Evolutionary conservation across 129 eudicot species (phyloP).

Genomic region (Artemisia annua): DNA sequence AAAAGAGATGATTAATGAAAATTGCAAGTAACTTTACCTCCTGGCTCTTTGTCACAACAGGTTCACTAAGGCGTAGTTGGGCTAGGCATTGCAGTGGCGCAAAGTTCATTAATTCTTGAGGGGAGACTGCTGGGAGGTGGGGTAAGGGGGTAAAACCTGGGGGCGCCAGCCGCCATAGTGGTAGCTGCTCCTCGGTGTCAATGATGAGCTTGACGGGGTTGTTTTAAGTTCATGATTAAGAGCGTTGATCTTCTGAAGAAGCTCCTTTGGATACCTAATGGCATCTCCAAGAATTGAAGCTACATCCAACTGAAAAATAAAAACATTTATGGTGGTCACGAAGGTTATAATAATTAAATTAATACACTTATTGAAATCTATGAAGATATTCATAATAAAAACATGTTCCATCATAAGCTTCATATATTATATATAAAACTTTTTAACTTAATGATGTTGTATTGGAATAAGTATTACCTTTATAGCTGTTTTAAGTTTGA

Average conservation of each 20-base stretch:
- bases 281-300: constrained; percentile 97
- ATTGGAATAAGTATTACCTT: no score
- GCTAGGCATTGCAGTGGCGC: constrained; percentile 66
- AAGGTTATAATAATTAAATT: neutral
- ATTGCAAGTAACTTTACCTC: no score
- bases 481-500: no score
- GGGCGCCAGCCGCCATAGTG: constrained; percentile 14
- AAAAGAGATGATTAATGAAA: no score
- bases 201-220: constrained; percentile 52
- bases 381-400: neutral
- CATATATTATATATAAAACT: no score
- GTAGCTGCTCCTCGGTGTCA: constrained; percentile 43
- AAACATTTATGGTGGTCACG: constrained; percentile 10
- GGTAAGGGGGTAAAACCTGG: constrained; percentile 71
- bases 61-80: constrained; percentile 40
- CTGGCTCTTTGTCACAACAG: no score
- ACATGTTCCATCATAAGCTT: neutral
- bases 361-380: neutral
- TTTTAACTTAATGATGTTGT: no score
- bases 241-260: constrained; percentile 76
- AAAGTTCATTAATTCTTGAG: constrained; percentile 73
- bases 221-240: constrained; percentile 85
- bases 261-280: constrained; percentile 82
- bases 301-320: constrained; percentile 71
- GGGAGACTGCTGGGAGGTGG: constrained; percentile 67